Evolutionary conservation across 371 early-diverging fungal species (phyloP), one percentile per base, ranked within the genome.

Genomic region (Mucor irregularis): DNA sequence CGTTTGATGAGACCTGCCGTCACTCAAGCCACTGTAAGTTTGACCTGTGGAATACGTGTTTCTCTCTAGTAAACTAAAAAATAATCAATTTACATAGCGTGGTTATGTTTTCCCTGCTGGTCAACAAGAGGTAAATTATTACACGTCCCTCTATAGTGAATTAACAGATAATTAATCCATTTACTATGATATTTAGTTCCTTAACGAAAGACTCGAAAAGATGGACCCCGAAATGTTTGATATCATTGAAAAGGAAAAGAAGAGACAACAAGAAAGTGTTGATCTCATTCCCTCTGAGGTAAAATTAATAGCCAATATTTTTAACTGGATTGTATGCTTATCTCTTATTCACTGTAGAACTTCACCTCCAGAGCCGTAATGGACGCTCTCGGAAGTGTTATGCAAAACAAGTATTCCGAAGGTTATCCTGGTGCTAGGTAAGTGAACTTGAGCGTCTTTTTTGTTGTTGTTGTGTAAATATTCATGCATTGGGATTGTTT

Each of bases 401-500:
- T 99, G 89, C 97, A 97, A 74, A 99, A 99, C 90, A 99, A 99
- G 80, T 99, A 99, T 81, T 97, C 98, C 10, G 99, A 99, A 81
- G 99, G 99, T 31, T 97, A 96, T 78, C 97, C 97, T 10, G 92
- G 93, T 30, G 96, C 94, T 30, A 89, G 98, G 76, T 88, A 75
- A 55, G n/a, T n/a, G n/a, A n/a, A n/a, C n/a, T n/a, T n/a, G n/a
- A n/a, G n/a, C n/a, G n/a, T n/a, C n/a, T n/a, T n/a, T n/a, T n/a
- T n/a, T n/a, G n/a, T n/a, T n/a, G n/a, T n/a, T n/a, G n/a, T n/a
- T n/a, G n/a, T n/a, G n/a, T n/a, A n/a, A n/a, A n/a, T n/a, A n/a
- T n/a, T n/a, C n/a, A n/a, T n/a, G n/a, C n/a, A n/a, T n/a, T n/a
- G n/a, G n/a, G n/a, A n/a, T n/a, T n/a, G n/a, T n/a, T n/a, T 21